A percentile compares a stretch with the other conserved stretches of the same genome.
Conservation (phyloP, 495 filamentous ascomycete species). For the Lasiosphaeria miniovina region DNA sequence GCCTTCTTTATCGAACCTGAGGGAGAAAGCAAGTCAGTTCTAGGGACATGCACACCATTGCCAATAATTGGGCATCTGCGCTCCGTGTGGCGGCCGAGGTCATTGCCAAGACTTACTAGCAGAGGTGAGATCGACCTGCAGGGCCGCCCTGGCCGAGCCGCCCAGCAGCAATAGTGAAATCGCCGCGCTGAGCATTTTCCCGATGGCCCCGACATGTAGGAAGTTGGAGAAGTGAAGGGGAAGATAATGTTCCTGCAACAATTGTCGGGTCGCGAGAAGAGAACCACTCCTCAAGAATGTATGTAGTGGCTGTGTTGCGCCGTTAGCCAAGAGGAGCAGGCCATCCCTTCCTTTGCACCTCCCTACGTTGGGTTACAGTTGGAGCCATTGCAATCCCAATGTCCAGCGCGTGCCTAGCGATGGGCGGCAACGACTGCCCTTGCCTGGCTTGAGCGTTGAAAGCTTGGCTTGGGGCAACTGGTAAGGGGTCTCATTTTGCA, state of each 20-base stretch:
- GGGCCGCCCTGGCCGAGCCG: constrained; percentile 9
- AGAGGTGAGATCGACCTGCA: constrained; percentile 12
- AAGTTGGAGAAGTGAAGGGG: neutral
- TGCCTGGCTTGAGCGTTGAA: neutral
- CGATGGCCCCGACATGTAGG: neutral
- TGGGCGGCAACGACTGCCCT: neutral
- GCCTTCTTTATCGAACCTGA: constrained; percentile 57
- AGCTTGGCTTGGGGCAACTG: neutral
- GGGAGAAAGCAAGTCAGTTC: neutral
- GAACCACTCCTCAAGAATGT: neutral
- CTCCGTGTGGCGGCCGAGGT: too few relatives aligned
- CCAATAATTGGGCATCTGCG: neutral
- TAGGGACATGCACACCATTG: neutral
- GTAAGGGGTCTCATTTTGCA: neutral
- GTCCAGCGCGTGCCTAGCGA: neutral
- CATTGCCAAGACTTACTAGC: constrained; percentile 1
- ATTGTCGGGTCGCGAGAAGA: neutral
- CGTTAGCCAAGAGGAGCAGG: too few relatives aligned
- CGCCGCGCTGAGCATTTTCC: constrained; percentile 3
- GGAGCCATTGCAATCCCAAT: too few relatives aligned
- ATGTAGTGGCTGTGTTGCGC: too few relatives aligned
- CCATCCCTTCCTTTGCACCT: too few relatives aligned
- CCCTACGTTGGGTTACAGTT: too few relatives aligned
- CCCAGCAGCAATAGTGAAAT: constrained; percentile 1
- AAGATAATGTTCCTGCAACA: neutral